Base-by-base conservation (phyloP, 2,329 filamentous ascomycete species). In the Pseudogymnoascus destructans region DNA sequence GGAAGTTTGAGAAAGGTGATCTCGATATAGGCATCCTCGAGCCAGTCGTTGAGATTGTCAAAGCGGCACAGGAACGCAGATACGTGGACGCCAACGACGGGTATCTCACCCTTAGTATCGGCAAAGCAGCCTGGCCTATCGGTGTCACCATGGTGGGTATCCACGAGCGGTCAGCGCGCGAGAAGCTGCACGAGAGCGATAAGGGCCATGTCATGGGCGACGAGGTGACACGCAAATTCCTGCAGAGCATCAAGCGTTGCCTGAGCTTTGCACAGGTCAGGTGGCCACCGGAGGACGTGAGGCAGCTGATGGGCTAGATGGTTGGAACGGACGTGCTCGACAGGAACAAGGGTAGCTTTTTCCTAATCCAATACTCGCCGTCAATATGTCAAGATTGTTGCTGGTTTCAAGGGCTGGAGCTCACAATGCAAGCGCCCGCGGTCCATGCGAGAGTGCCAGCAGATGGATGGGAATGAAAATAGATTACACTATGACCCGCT, bases 141-240 rank as follows among this genome's bases (percentile, higher is more conserved):
- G 93, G 93, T 73, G 93, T 98, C 36, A 98, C 93, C 71, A 98
- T 97, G 93, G 93, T 98, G 68, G 93, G 93, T 77, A 98, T 98
- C 66, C 93, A 98, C 80, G 93, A 97, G 77, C 84, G 93, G 68
- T 93, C 87, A 64, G 92, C 93, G 17, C 82, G 93, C 62, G 93
- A 98, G 74, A 98, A 98, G 74, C 75, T 98, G 60, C 91, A 97
- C 70, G 83, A 93, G 70, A 86, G 85, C 60, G 83, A 86, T 68
- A 86, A 90, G 67, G 93, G 92, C 3, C 91, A 98, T 71, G 95
- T 97, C 66, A 90, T 98, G 85, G 92, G 90, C 59, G 93, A 97
- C 69, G 93, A 98, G 74, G 84, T 87, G 46, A 98, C 93, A 57
- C 81, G 93, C 64, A 98, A 97, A 74, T 96, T 91, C 69, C 72